A percentile compares a stretch with the other conserved stretches of the same genome.
These are phyloP conservation scores for Mycosphaerelloides madeirae DNA, from an alignment of 2,329 filamentous ascomycete genomes.

Conservation along the genomic window DNA sequence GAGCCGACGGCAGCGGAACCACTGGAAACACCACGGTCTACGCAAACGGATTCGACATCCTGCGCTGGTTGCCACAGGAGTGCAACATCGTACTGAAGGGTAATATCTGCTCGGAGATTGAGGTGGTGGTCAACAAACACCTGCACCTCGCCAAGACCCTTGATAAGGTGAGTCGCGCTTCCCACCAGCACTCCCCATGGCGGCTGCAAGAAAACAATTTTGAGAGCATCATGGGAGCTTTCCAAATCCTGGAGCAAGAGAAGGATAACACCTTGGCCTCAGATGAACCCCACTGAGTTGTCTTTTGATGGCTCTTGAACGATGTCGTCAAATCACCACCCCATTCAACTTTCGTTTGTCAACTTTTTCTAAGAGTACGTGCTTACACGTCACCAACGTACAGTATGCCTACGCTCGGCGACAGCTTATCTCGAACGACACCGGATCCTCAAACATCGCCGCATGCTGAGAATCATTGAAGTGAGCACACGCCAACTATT, in stretches of 20 bases:
- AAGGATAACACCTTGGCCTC: too few relatives aligned
- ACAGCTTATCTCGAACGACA: slow-evolving; percentile 32
- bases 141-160: slow-evolving; percentile 36
- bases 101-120: slow-evolving; percentile 37
- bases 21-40: slow-evolving; percentile 40
- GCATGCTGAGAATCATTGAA: too few relatives aligned
- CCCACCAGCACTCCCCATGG: background rate
- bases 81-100: slow-evolving; percentile 40
- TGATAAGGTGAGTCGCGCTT: slow-evolving; percentile 36
- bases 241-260: too few relatives aligned
- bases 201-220: too few relatives aligned
- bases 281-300: too few relatives aligned
- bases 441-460: slow-evolving; percentile 9
- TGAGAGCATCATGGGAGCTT: too few relatives aligned
- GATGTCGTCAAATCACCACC: too few relatives aligned
- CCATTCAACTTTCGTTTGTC: slow-evolving; percentile 5
- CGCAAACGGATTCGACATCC: slow-evolving; percentile 45
- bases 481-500: too few relatives aligned
- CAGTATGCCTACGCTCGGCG: slow-evolving; percentile 32
- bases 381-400: slow-evolving; percentile 11
- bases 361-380: slow-evolving; percentile 3
- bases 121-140: slow-evolving; percentile 41
- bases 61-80: slow-evolving; percentile 42
- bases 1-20: slow-evolving; percentile 28
- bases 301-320: too few relatives aligned